A percentile compares a stretch with the other conserved stretches of the same genome.
Evolutionary conservation across 1,139 yeast genomes (phyloP).

Genomic region (Candida tropicalis): DNA sequence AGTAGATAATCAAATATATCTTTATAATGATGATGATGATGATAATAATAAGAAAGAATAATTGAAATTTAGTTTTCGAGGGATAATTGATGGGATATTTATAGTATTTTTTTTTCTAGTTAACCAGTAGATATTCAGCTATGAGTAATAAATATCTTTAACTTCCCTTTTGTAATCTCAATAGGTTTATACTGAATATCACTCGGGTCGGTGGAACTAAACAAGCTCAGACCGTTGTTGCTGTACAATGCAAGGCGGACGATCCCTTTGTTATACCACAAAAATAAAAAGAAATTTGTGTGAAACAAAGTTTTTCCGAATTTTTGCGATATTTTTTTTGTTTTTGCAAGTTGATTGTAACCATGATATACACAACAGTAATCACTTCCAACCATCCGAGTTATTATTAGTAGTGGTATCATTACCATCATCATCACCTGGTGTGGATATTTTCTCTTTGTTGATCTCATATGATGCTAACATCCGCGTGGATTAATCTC

Average conservation of each 20-base stretch:
- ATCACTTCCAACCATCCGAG: slow-evolving; percentile 3
- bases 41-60: not conserved
- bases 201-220: slow-evolving; percentile 2
- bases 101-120: too few relatives aligned
- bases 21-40: not conserved
- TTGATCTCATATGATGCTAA: too few relatives aligned
- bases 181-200: not conserved
- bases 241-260: not conserved
- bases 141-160: slow-evolving; percentile 1
- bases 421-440: too few relatives aligned
- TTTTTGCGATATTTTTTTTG: slow-evolving; percentile 1
- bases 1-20: not conserved
- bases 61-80: too few relatives aligned
- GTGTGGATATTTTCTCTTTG: too few relatives aligned
- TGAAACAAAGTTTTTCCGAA: not conserved
- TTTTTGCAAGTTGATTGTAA: too few relatives aligned
- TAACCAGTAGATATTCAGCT: too few relatives aligned
- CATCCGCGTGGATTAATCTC: too few relatives aligned
- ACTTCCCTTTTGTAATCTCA: not conserved
- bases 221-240: not conserved
- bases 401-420: too few relatives aligned
- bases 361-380: too few relatives aligned
- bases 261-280: not conserved
- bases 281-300: not conserved
- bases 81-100: not conserved